Base-by-base conservation (phyloP, 768 basidiomycete species). In the Coprinopsis sp. region DNA sequence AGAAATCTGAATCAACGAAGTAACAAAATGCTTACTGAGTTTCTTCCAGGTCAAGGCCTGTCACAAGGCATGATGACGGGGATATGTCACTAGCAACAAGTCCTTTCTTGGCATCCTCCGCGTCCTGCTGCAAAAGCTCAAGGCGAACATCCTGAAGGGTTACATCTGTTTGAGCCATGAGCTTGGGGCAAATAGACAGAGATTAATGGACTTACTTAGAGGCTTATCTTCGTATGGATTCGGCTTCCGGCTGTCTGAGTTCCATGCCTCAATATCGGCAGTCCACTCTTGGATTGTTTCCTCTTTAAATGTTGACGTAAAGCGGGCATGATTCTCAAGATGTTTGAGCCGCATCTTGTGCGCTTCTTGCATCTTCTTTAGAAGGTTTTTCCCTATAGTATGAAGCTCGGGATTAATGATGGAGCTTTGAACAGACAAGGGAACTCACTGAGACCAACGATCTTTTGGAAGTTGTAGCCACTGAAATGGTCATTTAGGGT, bases 381-480 rank as follows among this genome's bases (percentile, higher is more conserved):
- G 7, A n/a, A 46, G 16, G 12, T 6, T 33, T 7, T 18, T 11
- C 24, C 36, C 36, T 37, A 22, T 18, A 31, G 34, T 47, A 46
- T 22, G 39, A 19, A 23, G 12, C 1, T 14, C 11, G 37, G 14
- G 22, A 21, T n/a, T 41, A 21, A 31, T n/a, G 45, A 27, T n/a
- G n/a, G 16, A n/a, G n/a, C n/a, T n/a, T n/a, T 18, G 19, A 27
- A 16, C 19, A 28, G 21, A n/a, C n/a, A 13, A 22, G 23, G 18
- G 24, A n/a, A 38, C 49, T 31, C 37, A 51, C 49, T 33, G 19
- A 69, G 29, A 11, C 44, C 37, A 4, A 55, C 31, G 0, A 53
- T 36, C 38, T 65, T 67, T 14, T 44, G 44, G 58, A 62, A 67
- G 36, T 67, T 67, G 37, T 51, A 55, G 22, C 55, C 51, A 0